Evolutionary conservation across 331 rosid species (phyloP), one percentile per base, ranked within the genome.

Genomic region (Dryas integrifolia): DNA sequence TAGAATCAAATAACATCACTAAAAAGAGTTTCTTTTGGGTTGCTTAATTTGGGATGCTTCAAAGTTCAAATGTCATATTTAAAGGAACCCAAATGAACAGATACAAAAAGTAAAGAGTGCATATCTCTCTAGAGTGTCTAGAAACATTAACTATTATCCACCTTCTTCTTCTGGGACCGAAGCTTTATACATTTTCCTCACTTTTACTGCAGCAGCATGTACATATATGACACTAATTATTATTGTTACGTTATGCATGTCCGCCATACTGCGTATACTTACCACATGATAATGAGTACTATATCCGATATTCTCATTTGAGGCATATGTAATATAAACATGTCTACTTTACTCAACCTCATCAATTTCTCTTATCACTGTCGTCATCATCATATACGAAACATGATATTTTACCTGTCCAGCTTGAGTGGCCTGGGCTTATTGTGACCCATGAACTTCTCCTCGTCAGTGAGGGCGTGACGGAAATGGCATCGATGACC

Each of bases 401-500:
- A 53, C 8, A 9, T 38, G 46, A 70, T 67, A 41, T 55, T 76
- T 81, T 69, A 85, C 86, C 91, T 90, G 73, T 82, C 90, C 70
- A 80, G 83, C 82, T 85, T 85, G 58, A 77, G 49, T 74, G 87
- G 3, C 81, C 83, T 75, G 78, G 72, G 79, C 79, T 81, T 86
- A 51, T 75, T 74, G 43, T 81, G 82, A 57, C 85, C 85, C 14
- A 80, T 63, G 75, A 87, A 76, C 77, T 79, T 88, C 85, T 92
- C 96, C 77, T 86, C 84, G 59, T 92, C 95, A 63, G 91, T 82
- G 73, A 88, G 92, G 40, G 96, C 87, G 24, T 92, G 98, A 70
- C 96, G 98, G 81, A 92, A 92, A 83, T 92, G 98, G 85, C 98
- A 92, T 60, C 98, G 86, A 68, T 92, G 97, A 73, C 97, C 98